These are phyloP conservation scores for Solanum acaule DNA, from an alignment of 257 asterid genomes.

Conservation along the genomic window DNA sequence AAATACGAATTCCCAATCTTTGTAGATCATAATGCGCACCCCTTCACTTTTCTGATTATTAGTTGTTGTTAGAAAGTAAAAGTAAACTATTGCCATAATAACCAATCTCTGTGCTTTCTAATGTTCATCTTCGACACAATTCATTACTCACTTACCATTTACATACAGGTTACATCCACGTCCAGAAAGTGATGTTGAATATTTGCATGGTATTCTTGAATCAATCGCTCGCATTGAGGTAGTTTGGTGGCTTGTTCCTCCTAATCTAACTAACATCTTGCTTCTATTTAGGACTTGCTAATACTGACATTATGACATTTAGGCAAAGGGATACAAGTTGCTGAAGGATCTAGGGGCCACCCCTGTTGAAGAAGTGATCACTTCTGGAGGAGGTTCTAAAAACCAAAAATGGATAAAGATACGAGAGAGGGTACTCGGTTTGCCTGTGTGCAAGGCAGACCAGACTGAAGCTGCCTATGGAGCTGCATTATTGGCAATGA, in stretches of 20 bases:
- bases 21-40: background rate
- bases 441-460: slow-evolving; percentile 60
- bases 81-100: background rate
- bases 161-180: slow-evolving; percentile 77
- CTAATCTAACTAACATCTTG: background rate
- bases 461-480: slow-evolving; percentile 97
- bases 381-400: slow-evolving; percentile 87
- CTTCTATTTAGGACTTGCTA: background rate
- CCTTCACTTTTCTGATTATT: background rate
- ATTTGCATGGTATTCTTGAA: slow-evolving; percentile 83
- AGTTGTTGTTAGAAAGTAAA: background rate
- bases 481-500: slow-evolving; percentile 76
- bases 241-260: background rate
- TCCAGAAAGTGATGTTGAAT: slow-evolving; percentile 62
- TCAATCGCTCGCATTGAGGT: slow-evolving; percentile 95
- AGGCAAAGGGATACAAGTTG: slow-evolving; percentile 79
- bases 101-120: background rate
- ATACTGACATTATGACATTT: background rate
- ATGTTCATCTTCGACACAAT: background rate
- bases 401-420: slow-evolving; percentile 75
- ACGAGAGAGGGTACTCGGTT: slow-evolving; percentile 71
- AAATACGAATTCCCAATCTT: background rate
- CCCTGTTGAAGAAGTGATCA: slow-evolving; percentile 76
- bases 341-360: slow-evolving; percentile 82
- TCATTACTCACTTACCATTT: background rate